These are phyloP conservation scores for Coniella vitis DNA, from an alignment of 2,329 filamentous ascomycete species.

Conservation along the genomic window DNA sequence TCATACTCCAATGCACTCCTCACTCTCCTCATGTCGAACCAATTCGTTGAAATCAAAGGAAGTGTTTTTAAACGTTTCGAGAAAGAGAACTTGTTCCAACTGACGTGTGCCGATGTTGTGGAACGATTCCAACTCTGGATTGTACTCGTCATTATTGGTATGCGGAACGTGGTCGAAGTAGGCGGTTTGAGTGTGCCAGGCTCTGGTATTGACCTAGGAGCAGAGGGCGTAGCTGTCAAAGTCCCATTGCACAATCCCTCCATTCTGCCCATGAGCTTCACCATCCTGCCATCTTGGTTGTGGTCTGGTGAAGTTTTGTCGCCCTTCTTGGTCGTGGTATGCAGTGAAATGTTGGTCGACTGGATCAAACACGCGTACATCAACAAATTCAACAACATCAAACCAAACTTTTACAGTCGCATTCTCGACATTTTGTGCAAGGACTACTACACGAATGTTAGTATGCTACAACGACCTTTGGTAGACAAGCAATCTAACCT, in stretches of 20 bases:
- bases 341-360: constrained; percentile 94
- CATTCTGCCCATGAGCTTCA: constrained; percentile 86
- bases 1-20: constrained; percentile 95
- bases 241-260: constrained; percentile 60
- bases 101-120: constrained; percentile 93
- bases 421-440: constrained; percentile 93
- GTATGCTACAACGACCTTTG: constrained; percentile 23
- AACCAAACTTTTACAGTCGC: constrained; percentile 79
- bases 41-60: constrained; percentile 98
- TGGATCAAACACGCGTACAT: constrained; percentile 97
- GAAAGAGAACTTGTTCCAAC: constrained; percentile 93
- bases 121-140: constrained; percentile 97
- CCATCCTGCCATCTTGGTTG: constrained; percentile 73
- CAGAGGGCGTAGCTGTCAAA: constrained; percentile 38
- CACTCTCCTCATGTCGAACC: constrained; percentile 88
- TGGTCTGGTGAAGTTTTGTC: constrained; percentile 79
- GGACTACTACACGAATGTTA: constrained; percentile 91
- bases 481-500: neutral
- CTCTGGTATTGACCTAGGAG: constrained; percentile 40
- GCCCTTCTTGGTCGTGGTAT: constrained; percentile 88
- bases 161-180: constrained; percentile 93
- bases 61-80: constrained; percentile 99
- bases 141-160: constrained; percentile 92
- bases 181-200: constrained; percentile 67
- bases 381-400: constrained; percentile 96